Evolutionary conservation across 1,139 yeast genomes (phyloP).

Genomic region (Kazachstania sp.): DNA sequence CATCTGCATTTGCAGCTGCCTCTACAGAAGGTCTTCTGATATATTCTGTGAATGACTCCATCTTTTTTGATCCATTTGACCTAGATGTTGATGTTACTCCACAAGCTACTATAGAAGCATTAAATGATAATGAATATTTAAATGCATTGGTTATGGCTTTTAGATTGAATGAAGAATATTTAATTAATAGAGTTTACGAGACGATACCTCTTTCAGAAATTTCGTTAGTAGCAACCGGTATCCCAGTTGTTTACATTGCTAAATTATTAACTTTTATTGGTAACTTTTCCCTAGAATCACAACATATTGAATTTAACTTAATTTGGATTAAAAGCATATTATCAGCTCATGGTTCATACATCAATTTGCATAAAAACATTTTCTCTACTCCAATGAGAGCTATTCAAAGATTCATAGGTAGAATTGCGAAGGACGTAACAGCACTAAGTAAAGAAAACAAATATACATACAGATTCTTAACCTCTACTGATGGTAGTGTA

Average conservation of each 20-base stretch:
- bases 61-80: slow-evolving; percentile 90
- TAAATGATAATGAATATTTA: slow-evolving; percentile 62
- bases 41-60: slow-evolving; percentile 66
- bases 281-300: slow-evolving; percentile 59
- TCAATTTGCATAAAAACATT: slow-evolving; percentile 53
- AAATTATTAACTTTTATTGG: slow-evolving; percentile 67
- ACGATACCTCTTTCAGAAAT: slow-evolving; percentile 69
- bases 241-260: slow-evolving; percentile 72
- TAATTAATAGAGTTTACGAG: slow-evolving; percentile 70
- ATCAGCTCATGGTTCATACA: slow-evolving; percentile 68
- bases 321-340: slow-evolving; percentile 70
- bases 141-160: slow-evolving; percentile 88
- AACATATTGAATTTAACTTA: slow-evolving; percentile 76
- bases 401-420: slow-evolving; percentile 64
- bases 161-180: slow-evolving; percentile 72
- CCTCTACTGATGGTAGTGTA: slow-evolving; percentile 31
- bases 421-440: slow-evolving; percentile 68
- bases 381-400: slow-evolving; percentile 62
- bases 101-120: slow-evolving; percentile 53
- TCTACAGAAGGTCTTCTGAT: slow-evolving; percentile 88
- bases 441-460: slow-evolving; percentile 47
- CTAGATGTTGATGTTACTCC: slow-evolving; percentile 91
- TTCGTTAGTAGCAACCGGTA: slow-evolving; percentile 49
- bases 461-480: slow-evolving; percentile 41
- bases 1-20: slow-evolving; percentile 88